These are phyloP conservation scores for Jatropha podagrica DNA, from an alignment of 441 rosid species.

Conservation along the genomic window DNA sequence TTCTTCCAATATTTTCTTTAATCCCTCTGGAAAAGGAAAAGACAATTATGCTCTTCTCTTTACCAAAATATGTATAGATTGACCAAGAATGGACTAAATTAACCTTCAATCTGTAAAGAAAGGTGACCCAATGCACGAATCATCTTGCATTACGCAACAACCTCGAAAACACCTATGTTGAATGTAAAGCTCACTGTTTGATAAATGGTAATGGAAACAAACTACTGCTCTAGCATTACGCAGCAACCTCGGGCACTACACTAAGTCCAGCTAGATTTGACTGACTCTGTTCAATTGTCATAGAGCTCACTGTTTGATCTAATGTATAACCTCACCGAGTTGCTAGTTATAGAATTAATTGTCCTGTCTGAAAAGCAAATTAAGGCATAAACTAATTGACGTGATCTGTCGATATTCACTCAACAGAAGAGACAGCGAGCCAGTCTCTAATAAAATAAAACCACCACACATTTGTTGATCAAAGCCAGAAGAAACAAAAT, in stretches of 20 bases:
- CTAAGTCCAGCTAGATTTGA: no score
- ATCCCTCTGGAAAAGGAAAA: neutral
- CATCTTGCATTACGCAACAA: no score
- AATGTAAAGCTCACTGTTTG: no score
- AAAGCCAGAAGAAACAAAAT: neutral
- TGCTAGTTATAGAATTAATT: neutral
- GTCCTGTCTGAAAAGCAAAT: neutral
- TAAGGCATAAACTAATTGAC: neutral
- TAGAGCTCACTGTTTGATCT: neutral
- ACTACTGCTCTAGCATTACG: no score
- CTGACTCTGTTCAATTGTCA: no score
- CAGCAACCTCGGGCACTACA: no score
- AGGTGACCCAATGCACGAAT: no score
- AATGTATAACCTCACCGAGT: neutral
- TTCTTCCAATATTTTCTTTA: neutral
- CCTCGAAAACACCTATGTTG: no score
- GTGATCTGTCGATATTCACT: neutral
- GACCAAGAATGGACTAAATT: neutral
- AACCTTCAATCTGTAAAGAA: neutral
- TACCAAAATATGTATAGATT: neutral
- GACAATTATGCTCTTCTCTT: slow-evolving; percentile 1
- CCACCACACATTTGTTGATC: neutral
- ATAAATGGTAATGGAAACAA: no score
- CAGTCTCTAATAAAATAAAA: neutral
- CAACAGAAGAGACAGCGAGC: neutral